Evolutionary conservation across 495 filamentous ascomycete species (phyloP).

Genomic region (Staphylotrichum longicolle): DNA sequence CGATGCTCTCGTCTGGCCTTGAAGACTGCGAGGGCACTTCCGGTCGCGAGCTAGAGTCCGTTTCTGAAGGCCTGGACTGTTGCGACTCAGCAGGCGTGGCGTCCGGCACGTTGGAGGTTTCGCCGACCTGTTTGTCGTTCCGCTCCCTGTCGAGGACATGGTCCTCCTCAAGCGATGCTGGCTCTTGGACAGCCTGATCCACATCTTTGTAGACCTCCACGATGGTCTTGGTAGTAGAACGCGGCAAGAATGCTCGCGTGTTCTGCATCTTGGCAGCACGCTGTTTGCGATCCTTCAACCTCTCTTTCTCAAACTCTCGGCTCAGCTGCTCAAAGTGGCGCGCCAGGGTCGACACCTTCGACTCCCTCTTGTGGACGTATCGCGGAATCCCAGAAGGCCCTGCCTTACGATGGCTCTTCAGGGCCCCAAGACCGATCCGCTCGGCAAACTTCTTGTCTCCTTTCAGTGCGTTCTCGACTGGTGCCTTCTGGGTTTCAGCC

Average conservation of each 20-base stretch:
- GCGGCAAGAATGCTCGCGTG: constrained; percentile 74
- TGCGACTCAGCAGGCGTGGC: constrained; percentile 32
- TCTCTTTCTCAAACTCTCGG: constrained; percentile 93
- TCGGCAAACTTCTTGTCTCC: constrained; percentile 72
- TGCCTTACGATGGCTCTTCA: constrained; percentile 60
- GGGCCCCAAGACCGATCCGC: constrained; percentile 56
- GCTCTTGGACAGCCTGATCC: constrained; percentile 85
- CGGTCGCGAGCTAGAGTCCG: constrained; percentile 23
- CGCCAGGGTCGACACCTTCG: constrained; percentile 81
- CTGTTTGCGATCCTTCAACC: constrained; percentile 78
- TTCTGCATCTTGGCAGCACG: constrained; percentile 77
- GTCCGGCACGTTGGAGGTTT: constrained; percentile 29
- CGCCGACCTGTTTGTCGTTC: constrained; percentile 21
- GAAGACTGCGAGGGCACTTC: constrained; percentile 29
- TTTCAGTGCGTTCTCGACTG: constrained; percentile 40
- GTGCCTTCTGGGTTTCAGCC: constrained; percentile 30
- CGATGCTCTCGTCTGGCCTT: constrained; percentile 40
- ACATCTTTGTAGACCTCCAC: constrained; percentile 95
- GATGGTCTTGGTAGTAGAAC: constrained; percentile 89
- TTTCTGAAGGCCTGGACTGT: constrained; percentile 30
- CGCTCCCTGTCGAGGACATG: constrained; percentile 25
- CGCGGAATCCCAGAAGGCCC: constrained; percentile 83
- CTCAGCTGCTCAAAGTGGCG: constrained; percentile 96
- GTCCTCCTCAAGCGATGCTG: constrained; percentile 69
- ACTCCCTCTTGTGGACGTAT: constrained; percentile 67